Evolutionary conservation across 1,284 basidiomycete genomes (phyloP), one percentile per base, ranked within the genome.

Genomic region (Papiliotrema nemorosa): DNA sequence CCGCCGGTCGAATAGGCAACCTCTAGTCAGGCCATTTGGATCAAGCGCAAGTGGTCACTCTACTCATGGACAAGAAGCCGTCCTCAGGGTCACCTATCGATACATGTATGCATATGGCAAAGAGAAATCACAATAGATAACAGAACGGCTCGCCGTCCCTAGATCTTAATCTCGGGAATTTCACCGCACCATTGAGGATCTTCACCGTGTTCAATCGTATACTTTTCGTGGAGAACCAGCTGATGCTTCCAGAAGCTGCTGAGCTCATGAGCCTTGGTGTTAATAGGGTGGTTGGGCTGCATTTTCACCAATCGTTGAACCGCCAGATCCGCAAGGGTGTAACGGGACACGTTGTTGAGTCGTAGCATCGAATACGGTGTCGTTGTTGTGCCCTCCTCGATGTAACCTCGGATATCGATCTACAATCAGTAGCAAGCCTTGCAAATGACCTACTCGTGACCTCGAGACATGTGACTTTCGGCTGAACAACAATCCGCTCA

Each of bases 341-440:
- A 80, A 25, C 79, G 67, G 29, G 73, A 75, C 18, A 68, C 72
- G 45, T 72, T 59, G 69, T 79, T 78, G 52, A 70, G 55, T 43
- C 74, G 65, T 22, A 79, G 71, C 78, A 79, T 79, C 13, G 68
- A 70, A 69, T 72, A 77, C 21, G 77, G 77, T 5, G 77, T 78
- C 2, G 77, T 78, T 2, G 77, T 79, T 6, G 74, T 76, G 10
- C 77, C 78, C 54, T 76, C 58, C 62, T 78, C 76, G 40, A 71
- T 68, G 62, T 77, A 78, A 13, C 76, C 77, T 21, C 66, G 57
- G 48, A 78, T 69, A 47, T 63, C 59, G 59, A 78, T 72, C 48
- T 74, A 62, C 12, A 36, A 10, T 14, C 41, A 35, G 24, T 33
- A 34, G 41, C 31, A 5, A 50, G 45, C 31, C 14, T 18, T 16